phyloP scores from a whole-genome alignment of 2,329 filamentous ascomycete genomes.

The Stemphylium beticola region DNA sequence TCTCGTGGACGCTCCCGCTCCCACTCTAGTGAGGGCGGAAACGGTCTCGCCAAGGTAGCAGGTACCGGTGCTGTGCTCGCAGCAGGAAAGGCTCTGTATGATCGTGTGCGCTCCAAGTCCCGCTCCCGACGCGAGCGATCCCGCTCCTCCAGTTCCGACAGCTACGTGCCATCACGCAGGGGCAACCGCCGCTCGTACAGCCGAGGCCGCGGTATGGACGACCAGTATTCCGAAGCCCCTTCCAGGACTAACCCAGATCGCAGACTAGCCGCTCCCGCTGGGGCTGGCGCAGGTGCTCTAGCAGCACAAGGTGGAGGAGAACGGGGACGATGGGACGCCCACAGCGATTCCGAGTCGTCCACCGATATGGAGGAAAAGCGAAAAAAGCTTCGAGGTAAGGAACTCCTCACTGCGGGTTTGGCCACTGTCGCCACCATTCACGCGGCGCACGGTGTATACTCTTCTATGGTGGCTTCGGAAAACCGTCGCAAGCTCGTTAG shows the following conservation, averaged over 20 bases:
- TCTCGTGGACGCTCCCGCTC: conserved; percentile 54
- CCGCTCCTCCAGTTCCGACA: conserved; percentile 54
- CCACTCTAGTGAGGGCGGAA: conserved; percentile 56
- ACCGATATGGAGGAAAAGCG: conserved; percentile 67
- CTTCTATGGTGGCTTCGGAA: conserved; percentile 68
- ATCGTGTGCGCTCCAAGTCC: conserved; percentile 62
- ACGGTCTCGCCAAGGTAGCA: conserved; percentile 56
- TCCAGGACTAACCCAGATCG: conserved; percentile 46
- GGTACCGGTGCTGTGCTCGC: conserved; percentile 58
- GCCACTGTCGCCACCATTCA: conserved; percentile 73
- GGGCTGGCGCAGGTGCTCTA: conserved; percentile 47
- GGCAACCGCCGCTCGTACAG: conserved; percentile 50
- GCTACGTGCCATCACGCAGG: conserved; percentile 58
- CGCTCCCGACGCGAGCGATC: conserved; percentile 53
- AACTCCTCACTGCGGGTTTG: conserved; percentile 69
- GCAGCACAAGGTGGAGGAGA: conserved; percentile 30
- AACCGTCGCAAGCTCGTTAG: conserved; percentile 64
- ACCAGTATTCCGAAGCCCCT: conserved; percentile 49
- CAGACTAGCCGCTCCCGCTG: conserved; percentile 45
- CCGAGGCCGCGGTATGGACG: conserved; percentile 52
- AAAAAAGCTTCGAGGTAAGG: conserved; percentile 71
- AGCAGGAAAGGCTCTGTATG: conserved; percentile 60
- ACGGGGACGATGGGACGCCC: conserved; percentile 29
- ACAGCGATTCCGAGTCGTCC: conserved; percentile 58
- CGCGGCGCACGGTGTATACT: conserved; percentile 69